Evolutionary conservation across 306 rosid species (phyloP).

Genomic region (Bauhinia variegata): DNA sequence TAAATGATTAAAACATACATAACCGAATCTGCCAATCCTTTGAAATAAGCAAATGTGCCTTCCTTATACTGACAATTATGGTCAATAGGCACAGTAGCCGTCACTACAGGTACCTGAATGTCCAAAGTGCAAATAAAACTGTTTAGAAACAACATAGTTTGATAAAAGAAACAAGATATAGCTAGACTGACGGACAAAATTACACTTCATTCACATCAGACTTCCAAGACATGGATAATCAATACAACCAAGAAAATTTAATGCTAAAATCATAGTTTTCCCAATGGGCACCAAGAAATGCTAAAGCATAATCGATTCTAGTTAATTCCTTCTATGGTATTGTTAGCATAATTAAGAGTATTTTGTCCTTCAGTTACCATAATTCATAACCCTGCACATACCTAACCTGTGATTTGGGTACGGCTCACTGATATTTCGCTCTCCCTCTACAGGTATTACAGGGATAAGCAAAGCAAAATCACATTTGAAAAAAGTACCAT

Average conservation of each 20-base stretch:
- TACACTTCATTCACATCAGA: slow-evolving; percentile 26
- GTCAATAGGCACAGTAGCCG: slow-evolving; percentile 82
- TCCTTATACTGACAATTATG: slow-evolving; percentile 73
- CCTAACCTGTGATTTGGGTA: too few relatives aligned
- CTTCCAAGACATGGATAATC: not conserved
- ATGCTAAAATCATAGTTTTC: not conserved
- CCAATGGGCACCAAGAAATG: not conserved
- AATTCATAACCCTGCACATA: too few relatives aligned
- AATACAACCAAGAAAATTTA: not conserved
- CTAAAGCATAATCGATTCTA: not conserved
- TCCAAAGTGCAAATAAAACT: slow-evolving; percentile 33
- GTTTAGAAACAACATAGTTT: slow-evolving; percentile 16
- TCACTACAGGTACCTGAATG: slow-evolving; percentile 89
- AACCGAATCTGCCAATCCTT: slow-evolving; percentile 75
- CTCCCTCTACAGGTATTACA: too few relatives aligned
- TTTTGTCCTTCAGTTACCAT: too few relatives aligned
- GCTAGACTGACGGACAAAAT: slow-evolving; percentile 7
- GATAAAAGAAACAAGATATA: slow-evolving; percentile 1
- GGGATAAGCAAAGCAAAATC: not conserved
- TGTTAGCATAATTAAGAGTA: too few relatives aligned
- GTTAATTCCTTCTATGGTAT: not conserved
- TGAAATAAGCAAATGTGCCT: slow-evolving; percentile 90
- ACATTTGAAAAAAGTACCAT: not conserved
- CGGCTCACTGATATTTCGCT: too few relatives aligned
- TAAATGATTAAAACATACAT: slow-evolving; percentile 54